phyloP scores from a whole-genome alignment of 2,329 filamentous ascomycete species.

The Colletotrichum gigasporum region DNA sequence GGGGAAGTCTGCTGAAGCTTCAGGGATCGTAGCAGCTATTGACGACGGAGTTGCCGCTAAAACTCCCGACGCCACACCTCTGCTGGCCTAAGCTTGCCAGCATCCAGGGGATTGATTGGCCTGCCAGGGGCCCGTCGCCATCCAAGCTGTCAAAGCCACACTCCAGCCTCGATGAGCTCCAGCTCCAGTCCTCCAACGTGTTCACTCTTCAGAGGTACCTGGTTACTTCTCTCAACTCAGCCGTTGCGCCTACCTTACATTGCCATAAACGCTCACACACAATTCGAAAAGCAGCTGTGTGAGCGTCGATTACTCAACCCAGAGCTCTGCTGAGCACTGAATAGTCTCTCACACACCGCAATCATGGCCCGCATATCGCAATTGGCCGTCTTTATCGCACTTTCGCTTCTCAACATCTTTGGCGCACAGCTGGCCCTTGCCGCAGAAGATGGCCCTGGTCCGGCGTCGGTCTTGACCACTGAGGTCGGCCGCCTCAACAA shows the following conservation, averaged over 20 bases:
- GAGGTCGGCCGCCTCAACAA: constrained; percentile 71
- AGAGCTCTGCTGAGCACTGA: constrained; percentile 25
- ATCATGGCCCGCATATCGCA: constrained; percentile 37
- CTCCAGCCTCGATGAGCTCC: constrained; percentile 26
- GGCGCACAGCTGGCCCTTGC: constrained; percentile 32
- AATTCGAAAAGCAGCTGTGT: constrained; percentile 14
- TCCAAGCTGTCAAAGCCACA: constrained; percentile 28
- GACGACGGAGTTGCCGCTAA: constrained; percentile 14
- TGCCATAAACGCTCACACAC: background rate
- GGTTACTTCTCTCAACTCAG: constrained; percentile 15
- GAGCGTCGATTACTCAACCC: constrained; percentile 1
- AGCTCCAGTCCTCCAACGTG: constrained; percentile 29
- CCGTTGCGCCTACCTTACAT: background rate
- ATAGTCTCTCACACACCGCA: constrained; percentile 16
- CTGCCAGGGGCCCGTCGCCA: background rate
- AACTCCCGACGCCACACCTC: constrained; percentile 23
- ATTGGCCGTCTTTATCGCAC: constrained; percentile 38
- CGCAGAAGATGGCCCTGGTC: constrained; percentile 29
- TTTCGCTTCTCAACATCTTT: constrained; percentile 34
- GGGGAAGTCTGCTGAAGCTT: constrained; percentile 23
- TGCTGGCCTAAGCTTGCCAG: constrained; percentile 16
- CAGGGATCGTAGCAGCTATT: constrained; percentile 29
- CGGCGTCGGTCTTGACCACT: constrained; percentile 51
- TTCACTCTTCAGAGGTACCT: constrained; percentile 28
- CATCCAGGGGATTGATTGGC: constrained; percentile 2